These are phyloP conservation scores for Juglanconis juglandina DNA, from an alignment of 2,329 filamentous ascomycete species.

Conservation along the genomic window DNA sequence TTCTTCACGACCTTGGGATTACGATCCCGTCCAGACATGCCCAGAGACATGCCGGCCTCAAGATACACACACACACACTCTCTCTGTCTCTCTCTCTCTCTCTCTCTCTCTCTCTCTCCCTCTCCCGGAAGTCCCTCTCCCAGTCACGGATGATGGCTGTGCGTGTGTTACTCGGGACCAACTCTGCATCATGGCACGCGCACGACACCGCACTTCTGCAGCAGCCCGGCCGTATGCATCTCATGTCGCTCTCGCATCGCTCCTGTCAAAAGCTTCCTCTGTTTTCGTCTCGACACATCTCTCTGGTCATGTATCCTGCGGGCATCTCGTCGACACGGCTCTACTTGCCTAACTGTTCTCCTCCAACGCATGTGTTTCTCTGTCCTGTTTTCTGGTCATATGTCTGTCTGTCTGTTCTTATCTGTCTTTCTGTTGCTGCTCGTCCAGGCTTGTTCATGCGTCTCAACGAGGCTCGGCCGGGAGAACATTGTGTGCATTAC, in stretches of 20 bases:
- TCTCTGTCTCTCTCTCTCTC: no score
- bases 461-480: not conserved
- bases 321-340: not conserved
- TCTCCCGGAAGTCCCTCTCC: no score
- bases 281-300: not conserved
- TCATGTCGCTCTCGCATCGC: not conserved
- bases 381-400: not conserved
- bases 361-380: not conserved
- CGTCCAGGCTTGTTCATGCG: not conserved
- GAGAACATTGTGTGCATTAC: conserved; percentile 8
- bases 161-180: not conserved
- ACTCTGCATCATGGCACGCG: not conserved
- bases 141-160: not conserved
- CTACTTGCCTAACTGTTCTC: not conserved
- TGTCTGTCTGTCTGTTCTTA: not conserved
- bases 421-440: not conserved
- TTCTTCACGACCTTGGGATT: not conserved
- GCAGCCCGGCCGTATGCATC: not conserved
- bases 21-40: not conserved
- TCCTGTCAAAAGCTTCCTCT: not conserved
- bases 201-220: not conserved
- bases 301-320: not conserved
- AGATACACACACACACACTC: not conserved
- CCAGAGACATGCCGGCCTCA: not conserved
- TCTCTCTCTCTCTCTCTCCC: no score